These are phyloP conservation scores for Westerdykella sp. DNA, from an alignment of 2,329 filamentous ascomycete genomes.

Conservation along the genomic window DNA sequence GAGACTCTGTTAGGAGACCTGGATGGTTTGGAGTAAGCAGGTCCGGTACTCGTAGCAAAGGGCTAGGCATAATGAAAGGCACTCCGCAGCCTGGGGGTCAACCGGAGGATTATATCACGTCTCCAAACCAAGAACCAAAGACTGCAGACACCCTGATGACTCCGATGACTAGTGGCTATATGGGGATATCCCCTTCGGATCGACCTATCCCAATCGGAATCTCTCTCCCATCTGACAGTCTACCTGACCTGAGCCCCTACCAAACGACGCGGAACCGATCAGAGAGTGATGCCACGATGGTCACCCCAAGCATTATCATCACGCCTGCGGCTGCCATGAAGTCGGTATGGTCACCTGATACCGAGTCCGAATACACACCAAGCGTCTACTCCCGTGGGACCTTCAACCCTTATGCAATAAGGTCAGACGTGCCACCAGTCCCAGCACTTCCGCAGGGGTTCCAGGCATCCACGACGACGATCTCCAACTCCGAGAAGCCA, in stretches of 20 bases:
- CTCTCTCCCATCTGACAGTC: conserved; percentile 52
- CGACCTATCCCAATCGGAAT: conserved; percentile 70
- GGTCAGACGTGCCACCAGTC: conserved; percentile 48
- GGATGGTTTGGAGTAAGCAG: conserved; percentile 28
- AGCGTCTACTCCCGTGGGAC: conserved; percentile 58
- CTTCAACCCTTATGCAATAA: conserved; percentile 23
- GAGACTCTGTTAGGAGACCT: conserved; percentile 19
- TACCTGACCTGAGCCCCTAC: conserved; percentile 37
- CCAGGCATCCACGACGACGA: background rate
- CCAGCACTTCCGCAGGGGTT: conserved; percentile 23
- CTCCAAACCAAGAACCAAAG: conserved; percentile 14
- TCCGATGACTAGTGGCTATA: conserved; percentile 26
- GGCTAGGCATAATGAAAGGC: conserved; percentile 32
- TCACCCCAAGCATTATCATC: conserved; percentile 49
- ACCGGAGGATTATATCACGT: conserved; percentile 1
- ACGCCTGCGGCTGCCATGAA: conserved; percentile 48
- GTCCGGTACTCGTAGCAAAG: conserved; percentile 25
- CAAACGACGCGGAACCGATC: conserved; percentile 33
- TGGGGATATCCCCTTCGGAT: conserved; percentile 60
- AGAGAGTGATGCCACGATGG: conserved; percentile 29
- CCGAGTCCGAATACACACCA: conserved; percentile 46
- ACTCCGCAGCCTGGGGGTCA: conserved; percentile 23
- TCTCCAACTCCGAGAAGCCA: conserved; percentile 1
- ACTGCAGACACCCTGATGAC: conserved; percentile 24
- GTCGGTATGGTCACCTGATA: conserved; percentile 53